phyloP scores from a whole-genome alignment of 1,139 yeast species.

The Pneumocystis sp. region DNA sequence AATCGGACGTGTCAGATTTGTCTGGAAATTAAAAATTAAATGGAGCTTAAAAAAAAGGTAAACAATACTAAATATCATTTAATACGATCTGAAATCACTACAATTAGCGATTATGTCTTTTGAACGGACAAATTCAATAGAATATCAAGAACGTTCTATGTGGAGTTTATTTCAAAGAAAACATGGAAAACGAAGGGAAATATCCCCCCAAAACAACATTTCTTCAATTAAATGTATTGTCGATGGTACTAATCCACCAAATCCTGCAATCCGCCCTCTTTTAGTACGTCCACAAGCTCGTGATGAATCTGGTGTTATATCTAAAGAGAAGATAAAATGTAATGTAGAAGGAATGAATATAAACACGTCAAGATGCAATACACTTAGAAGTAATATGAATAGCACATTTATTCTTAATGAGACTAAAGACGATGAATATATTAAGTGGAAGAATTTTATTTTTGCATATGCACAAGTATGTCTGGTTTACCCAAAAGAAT shows the following conservation, averaged over 20 bases:
- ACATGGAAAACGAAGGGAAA: not conserved
- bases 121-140: not conserved
- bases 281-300: not conserved
- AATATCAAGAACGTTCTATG: not conserved
- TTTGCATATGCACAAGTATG: conserved; percentile 1
- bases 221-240: not conserved
- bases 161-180: not conserved
- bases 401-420: not conserved
- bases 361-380: not conserved
- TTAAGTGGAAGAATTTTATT: not conserved
- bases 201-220: not conserved
- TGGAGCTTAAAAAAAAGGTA: not conserved
- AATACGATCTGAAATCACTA: not conserved
- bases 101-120: not conserved
- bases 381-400: too few relatives aligned
- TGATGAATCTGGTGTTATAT: not conserved
- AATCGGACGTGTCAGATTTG: not conserved
- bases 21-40: not conserved
- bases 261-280: not conserved
- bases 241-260: not conserved
- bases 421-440: not conserved
- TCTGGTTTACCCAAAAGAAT: not conserved
- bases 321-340: not conserved
- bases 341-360: not conserved
- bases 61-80: not conserved